Conservation (phyloP, 139 green algal species). For the Parachlorella kessleri region DNA sequence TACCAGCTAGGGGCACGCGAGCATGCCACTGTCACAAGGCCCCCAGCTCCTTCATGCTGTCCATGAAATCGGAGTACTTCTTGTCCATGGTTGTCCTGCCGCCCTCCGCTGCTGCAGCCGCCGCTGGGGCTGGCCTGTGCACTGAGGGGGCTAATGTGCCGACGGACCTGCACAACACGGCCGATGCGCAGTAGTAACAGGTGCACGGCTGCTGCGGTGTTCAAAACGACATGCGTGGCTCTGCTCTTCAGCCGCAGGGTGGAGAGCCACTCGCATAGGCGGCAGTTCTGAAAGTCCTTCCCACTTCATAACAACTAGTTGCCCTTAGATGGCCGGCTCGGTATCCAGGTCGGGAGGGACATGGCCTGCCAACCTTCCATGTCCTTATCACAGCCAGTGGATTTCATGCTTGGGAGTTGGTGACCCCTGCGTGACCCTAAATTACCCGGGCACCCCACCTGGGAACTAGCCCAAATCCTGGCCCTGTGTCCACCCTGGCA, state of each 20-base stretch:
- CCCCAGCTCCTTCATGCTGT: slow-evolving; percentile 23
- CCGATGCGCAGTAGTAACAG: neutral
- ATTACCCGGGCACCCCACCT: neutral
- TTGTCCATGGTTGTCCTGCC: neutral
- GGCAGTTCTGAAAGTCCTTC: neutral
- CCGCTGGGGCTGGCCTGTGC: neutral
- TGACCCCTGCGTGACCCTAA: too few species aligned
- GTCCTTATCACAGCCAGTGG: too few species aligned
- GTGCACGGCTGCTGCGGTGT: neutral
- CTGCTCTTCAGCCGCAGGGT: neutral
- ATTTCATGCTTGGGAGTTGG: too few species aligned
- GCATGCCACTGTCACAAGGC: slow-evolving; percentile 7
- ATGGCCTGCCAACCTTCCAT: too few species aligned
- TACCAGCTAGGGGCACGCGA: too few species aligned
- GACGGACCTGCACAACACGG: neutral
- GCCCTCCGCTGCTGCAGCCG: neutral
- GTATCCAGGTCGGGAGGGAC: too few species aligned
- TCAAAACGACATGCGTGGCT: neutral
- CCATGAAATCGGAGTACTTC: slow-evolving; percentile 24
- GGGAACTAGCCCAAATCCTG: slow-evolving; percentile 8
- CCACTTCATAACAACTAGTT: neutral
- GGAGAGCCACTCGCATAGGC: neutral
- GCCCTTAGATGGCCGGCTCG: too few species aligned
- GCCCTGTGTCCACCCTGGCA: neutral
- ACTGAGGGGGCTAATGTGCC: slow-evolving; percentile 2